Conservation (phyloP, 2,329 filamentous ascomycete genomes). For the Metarhizium guizhouense region DNA sequence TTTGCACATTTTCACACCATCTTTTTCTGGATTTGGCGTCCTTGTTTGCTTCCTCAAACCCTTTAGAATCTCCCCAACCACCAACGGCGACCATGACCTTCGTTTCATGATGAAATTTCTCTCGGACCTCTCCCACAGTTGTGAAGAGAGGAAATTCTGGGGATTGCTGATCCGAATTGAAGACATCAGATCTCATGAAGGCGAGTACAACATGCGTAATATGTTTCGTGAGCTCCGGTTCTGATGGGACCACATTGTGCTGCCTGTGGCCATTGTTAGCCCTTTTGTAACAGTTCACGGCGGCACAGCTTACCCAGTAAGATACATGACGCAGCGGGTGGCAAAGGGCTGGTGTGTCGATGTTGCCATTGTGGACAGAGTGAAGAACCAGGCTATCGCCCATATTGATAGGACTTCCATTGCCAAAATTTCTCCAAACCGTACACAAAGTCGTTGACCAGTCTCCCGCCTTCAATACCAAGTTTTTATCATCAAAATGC, state of each 20-base stretch:
- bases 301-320: slow-evolving; percentile 34
- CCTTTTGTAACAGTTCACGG: not conserved
- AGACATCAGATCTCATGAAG: slow-evolving; percentile 44
- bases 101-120: slow-evolving; percentile 39
- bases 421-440: not conserved
- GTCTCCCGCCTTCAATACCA: not conserved
- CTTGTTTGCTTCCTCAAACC: slow-evolving; percentile 50
- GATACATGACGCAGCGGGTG: slow-evolving; percentile 35
- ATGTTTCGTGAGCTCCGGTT: slow-evolving; percentile 24
- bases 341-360: slow-evolving; percentile 9
- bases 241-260: slow-evolving; percentile 32
- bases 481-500: not conserved
- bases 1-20: slow-evolving; percentile 56
- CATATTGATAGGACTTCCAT: not conserved
- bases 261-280: slow-evolving; percentile 27
- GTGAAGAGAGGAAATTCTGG: slow-evolving; percentile 44
- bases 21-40: slow-evolving; percentile 39
- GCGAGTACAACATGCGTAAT: slow-evolving; percentile 52
- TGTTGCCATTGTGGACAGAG: not conserved
- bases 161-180: slow-evolving; percentile 33
- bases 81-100: slow-evolving; percentile 65
- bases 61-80: slow-evolving; percentile 62
- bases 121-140: slow-evolving; percentile 36
- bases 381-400: slow-evolving; percentile 2
- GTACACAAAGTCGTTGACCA: not conserved